These are phyloP conservation scores for Wickerhamiella parazyma DNA, from an alignment of 805 yeast genomes.

Conservation along the genomic window DNA sequence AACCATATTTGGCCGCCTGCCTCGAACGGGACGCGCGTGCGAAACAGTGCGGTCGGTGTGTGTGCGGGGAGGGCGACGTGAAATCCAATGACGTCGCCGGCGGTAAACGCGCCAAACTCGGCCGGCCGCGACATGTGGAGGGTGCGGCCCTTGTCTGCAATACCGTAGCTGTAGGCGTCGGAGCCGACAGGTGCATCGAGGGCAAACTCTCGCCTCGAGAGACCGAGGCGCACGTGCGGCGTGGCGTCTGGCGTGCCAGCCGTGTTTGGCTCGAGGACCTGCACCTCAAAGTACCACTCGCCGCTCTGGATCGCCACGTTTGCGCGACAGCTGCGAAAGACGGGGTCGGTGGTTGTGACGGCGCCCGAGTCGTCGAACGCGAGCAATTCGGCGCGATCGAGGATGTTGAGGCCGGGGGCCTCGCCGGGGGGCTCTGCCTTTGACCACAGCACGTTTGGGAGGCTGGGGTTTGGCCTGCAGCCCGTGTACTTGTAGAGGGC, in stretches of 20 bases:
- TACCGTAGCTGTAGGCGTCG: constrained; percentile 87
- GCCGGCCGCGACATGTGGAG: constrained; percentile 62
- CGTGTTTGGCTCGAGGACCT: constrained; percentile 34
- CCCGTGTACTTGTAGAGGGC: neutral
- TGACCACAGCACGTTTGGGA: constrained; percentile 46
- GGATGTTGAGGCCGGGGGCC: constrained; percentile 41
- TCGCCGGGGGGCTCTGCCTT: constrained; percentile 65
- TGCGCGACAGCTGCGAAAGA: constrained; percentile 70
- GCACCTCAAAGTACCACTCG: constrained; percentile 62
- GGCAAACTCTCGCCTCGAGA: constrained; percentile 74
- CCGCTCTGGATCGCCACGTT: constrained; percentile 73
- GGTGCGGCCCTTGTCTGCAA: constrained; percentile 68
- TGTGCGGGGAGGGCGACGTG: constrained; percentile 52
- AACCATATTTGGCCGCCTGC: constrained; percentile 64
- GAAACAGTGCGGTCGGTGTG: constrained; percentile 15
- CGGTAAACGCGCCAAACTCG: constrained; percentile 39
- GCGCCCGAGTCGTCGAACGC: constrained; percentile 18
- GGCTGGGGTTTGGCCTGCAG: constrained; percentile 26
- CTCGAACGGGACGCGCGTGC: constrained; percentile 82
- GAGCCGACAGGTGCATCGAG: constrained; percentile 92
- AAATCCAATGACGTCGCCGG: constrained; percentile 79
- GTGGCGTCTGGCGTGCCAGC: no score
- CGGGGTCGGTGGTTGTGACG: constrained; percentile 44
- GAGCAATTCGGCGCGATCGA: constrained; percentile 57
- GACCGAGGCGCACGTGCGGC: constrained; percentile 75